Evolutionary conservation across 768 basidiomycete genomes (phyloP).

Genomic region (Panaeolus cyanescens): DNA sequence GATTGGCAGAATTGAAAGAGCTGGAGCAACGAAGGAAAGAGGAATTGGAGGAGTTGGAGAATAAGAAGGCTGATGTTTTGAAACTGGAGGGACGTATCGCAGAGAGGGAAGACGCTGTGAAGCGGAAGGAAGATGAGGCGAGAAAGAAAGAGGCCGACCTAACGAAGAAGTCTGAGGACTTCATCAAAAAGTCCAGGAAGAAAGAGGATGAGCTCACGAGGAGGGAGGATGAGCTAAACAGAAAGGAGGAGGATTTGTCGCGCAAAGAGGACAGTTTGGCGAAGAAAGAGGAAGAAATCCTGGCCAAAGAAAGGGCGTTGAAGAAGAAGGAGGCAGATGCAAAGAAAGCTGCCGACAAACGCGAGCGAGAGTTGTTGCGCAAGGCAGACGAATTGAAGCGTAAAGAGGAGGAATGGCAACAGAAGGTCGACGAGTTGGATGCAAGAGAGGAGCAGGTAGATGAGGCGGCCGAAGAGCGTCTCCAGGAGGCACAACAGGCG

Average conservation of each 20-base stretch:
- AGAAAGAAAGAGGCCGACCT: conserved; percentile 22
- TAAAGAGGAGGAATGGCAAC: conserved; percentile 13
- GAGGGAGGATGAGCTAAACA: conserved; percentile 16
- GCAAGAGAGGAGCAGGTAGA: conserved; percentile 8
- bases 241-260: conserved; percentile 14
- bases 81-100: conserved; percentile 9
- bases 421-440: not conserved
- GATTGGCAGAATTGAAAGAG: conserved; percentile 1
- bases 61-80: conserved; percentile 9
- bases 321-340: conserved; percentile 21
- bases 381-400: conserved; percentile 17
- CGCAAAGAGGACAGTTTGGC: conserved; percentile 19
- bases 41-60: not conserved
- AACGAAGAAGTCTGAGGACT: conserved; percentile 8
- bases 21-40: conserved; percentile 5
- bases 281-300: conserved; percentile 11
- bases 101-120: conserved; percentile 21
- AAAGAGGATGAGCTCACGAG: conserved; percentile 11
- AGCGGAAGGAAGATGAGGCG: conserved; percentile 20
- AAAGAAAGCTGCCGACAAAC: conserved; percentile 9
- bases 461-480: conserved; percentile 8
- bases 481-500: not conserved
- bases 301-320: conserved; percentile 16
- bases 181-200: conserved; percentile 5
- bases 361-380: conserved; percentile 6